Base-by-base conservation (phyloP, 1,139 yeast genomes). In the Candida glucosophila region DNA sequence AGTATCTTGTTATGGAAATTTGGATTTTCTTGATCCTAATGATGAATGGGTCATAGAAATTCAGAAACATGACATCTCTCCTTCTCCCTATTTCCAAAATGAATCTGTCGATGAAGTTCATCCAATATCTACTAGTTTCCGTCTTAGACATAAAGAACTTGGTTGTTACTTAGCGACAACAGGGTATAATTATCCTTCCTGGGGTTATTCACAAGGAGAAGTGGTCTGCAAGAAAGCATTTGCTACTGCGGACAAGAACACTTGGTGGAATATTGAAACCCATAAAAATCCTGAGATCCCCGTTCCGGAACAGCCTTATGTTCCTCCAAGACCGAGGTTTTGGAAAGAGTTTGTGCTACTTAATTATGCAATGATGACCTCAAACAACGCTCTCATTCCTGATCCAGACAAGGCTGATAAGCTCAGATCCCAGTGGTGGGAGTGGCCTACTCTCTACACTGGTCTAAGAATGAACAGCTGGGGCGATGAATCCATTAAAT, bases 201-300 rank as follows among this genome's bases (percentile, higher is more conserved):
- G 92, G 92, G 92, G 92, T 1, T 80, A 73, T 50, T 74, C 72
- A 34, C 92, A 80, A 51, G 85, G 86, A 14, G 92, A 80, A 49
- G 82, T 80, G 20, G 72, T 76, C 5, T 80, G 92, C 48, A 75
- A 75, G 38, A 48, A 58, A 13, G 51, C 75, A 2, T 54, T 63
- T 47, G 55, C 64, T 20, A 40, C 51, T 3, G 56, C 60, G 29
- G 88, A 79, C 41, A 75, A 77, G 41, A 67, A 76, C 20, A 75
- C 86, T 2, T 77, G 85, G 81, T 80, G 92, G 92, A 80, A 80
- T 49, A 49, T 80, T 19, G 92, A 80, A 49, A 74, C 73, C 31
- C 85, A 79, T 41, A 56, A 53, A 25, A 75, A 77, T 44, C 55
- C 54, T 4, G 40, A 49, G 18, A 37, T 75, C 10, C 52, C 53